These are phyloP conservation scores for Pterocarpus macrocarpus DNA, from an alignment of 306 rosid species.

Conservation along the genomic window DNA sequence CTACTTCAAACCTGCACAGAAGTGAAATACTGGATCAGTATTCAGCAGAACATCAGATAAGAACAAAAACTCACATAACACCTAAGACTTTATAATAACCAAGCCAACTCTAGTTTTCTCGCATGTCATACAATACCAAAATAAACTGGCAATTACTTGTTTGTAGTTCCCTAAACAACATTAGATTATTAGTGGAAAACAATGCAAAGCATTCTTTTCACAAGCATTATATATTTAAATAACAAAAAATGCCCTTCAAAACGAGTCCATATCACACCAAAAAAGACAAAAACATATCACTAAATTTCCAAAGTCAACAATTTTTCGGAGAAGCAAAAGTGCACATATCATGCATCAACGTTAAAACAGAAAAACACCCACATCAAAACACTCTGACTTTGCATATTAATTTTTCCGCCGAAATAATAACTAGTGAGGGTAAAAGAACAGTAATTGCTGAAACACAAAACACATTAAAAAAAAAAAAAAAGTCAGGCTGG, in stretches of 20 bases:
- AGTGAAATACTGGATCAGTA: constrained; percentile 29
- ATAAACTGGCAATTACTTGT: not conserved
- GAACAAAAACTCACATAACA: not conserved
- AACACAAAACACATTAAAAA: constrained; percentile 21
- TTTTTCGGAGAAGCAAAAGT: not conserved
- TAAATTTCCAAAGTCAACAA: constrained; percentile 3
- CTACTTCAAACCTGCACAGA: constrained; percentile 54
- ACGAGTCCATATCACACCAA: not conserved
- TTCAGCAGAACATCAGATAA: constrained; percentile 28
- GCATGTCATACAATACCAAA: not conserved
- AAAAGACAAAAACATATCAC: not conserved
- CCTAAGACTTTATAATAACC: not conserved
- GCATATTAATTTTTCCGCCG: not conserved
- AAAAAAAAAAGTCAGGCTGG: constrained; percentile 13
- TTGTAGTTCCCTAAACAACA: constrained; percentile 23
- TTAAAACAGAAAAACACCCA: constrained; percentile 36
- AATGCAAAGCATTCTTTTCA: not conserved
- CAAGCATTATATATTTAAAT: not conserved
- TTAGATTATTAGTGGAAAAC: not conserved
- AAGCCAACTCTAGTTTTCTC: not conserved
- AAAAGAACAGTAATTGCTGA: constrained; percentile 48
- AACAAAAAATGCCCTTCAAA: not conserved
- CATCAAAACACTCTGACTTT: constrained; percentile 17
- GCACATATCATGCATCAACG: not conserved
- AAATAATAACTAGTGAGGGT: constrained; percentile 38